These are phyloP conservation scores for Nemania sp. DNA, from an alignment of 2,329 filamentous ascomycete genomes.

Conservation along the genomic window DNA sequence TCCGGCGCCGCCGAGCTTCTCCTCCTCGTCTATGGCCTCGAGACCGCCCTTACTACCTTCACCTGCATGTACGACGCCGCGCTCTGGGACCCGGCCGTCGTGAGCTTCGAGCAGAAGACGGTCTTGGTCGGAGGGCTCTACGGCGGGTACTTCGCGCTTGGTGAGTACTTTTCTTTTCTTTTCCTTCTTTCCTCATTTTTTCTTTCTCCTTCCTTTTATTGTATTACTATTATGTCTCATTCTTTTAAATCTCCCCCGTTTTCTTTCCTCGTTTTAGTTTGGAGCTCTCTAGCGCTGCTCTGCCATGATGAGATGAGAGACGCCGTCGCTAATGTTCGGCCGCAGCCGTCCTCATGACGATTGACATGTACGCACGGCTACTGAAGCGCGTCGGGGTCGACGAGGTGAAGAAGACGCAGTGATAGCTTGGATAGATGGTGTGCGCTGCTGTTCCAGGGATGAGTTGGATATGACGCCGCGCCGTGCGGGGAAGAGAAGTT, in stretches of 20 bases:
- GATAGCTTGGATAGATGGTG: too few relatives aligned
- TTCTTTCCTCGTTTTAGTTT: too few relatives aligned
- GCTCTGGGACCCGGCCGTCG: conserved; percentile 53
- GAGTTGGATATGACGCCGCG: background rate
- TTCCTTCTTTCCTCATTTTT: background rate
- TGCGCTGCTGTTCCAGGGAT: background rate
- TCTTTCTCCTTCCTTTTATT: background rate
- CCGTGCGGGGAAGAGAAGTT: background rate
- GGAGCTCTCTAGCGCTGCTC: background rate
- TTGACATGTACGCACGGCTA: conserved; percentile 61
- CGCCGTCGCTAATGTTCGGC: background rate
- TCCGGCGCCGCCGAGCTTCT: conserved; percentile 52
- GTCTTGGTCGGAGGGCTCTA: conserved; percentile 55
- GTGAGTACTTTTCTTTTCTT: conserved; percentile 44
- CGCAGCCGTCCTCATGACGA: conserved; percentile 54
- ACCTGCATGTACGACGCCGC: conserved; percentile 56
- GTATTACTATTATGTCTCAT: background rate
- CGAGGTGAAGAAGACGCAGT: conserved; percentile 50
- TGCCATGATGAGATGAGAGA: background rate
- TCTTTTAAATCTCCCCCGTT: too few relatives aligned
- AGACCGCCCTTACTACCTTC: conserved; percentile 56
- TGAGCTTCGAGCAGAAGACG: conserved; percentile 50
- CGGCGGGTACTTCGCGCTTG: conserved; percentile 56
- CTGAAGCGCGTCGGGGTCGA: conserved; percentile 47
- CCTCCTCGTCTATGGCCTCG: conserved; percentile 55